Evolutionary conservation across 208 protist species (phyloP).

Genomic region (Leishmania martiniquensis): DNA sequence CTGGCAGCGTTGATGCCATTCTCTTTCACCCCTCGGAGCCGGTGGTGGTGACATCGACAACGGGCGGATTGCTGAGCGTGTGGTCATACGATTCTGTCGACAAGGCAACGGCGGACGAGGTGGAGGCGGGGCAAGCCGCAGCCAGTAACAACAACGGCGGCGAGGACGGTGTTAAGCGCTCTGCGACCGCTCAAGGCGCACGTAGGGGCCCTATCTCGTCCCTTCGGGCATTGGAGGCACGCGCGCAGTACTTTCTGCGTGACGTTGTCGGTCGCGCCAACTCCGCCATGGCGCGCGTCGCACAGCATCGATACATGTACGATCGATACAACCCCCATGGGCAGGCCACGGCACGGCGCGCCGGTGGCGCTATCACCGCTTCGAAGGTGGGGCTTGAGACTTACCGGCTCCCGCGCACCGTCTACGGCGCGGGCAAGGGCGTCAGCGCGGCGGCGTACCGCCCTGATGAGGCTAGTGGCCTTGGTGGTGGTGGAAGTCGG

Average conservation of each 20-base stretch:
- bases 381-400: not conserved
- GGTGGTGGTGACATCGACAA: slow-evolving; percentile 56
- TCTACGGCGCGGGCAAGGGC: slow-evolving; percentile 1
- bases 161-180: slow-evolving; percentile 1
- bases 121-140: slow-evolving; percentile 1
- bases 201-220: not conserved
- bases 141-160: not conserved
- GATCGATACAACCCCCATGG: slow-evolving; percentile 30
- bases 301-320: slow-evolving; percentile 43
- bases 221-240: slow-evolving; percentile 12
- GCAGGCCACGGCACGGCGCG: slow-evolving; percentile 6
- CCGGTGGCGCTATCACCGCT: not conserved
- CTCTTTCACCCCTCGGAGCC: slow-evolving; percentile 69
- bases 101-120: not conserved
- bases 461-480: slow-evolving; percentile 11
- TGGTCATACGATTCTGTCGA: slow-evolving; percentile 48
- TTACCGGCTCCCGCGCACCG: not conserved
- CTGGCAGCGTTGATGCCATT: slow-evolving; percentile 23
- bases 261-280: slow-evolving; percentile 34
- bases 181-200: not conserved
- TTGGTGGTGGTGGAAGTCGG: slow-evolving; percentile 12
- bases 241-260: slow-evolving; percentile 34
- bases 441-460: slow-evolving; percentile 3
- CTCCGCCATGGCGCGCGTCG: slow-evolving; percentile 12
- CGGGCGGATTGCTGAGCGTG: slow-evolving; percentile 56